Conservation (phyloP, 176 grass and related monocot species). For the Thinopyrum elongatum region DNA sequence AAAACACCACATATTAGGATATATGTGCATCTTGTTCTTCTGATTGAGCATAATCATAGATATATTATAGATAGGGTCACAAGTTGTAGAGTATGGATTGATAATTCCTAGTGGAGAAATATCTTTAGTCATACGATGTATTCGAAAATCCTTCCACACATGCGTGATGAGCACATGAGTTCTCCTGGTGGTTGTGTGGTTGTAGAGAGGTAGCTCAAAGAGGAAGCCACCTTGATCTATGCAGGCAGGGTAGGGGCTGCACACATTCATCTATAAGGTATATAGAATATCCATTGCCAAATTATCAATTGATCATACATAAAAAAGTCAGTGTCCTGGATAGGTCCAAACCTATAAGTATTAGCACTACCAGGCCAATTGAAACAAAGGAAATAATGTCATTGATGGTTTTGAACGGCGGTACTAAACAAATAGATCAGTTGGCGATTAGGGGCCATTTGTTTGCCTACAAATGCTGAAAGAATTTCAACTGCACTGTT, state of each 20-base stretch:
- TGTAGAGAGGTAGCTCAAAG: conserved; percentile 26
- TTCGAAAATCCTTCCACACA: neutral
- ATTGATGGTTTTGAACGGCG: too few species aligned
- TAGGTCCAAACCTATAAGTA: too few species aligned
- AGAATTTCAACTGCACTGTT: too few species aligned
- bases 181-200: neutral
- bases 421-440: too few species aligned
- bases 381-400: too few species aligned
- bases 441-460: too few species aligned
- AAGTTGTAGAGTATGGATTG: neutral
- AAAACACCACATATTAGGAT: neutral
- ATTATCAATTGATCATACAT: too few species aligned
- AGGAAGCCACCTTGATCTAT: conserved; percentile 56
- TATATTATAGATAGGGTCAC: neutral
- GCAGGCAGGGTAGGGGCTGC: neutral
- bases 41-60: neutral
- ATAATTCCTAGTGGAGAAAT: neutral
- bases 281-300: too few species aligned
- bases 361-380: too few species aligned
- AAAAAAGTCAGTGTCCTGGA: too few species aligned
- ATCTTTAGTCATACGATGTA: neutral
- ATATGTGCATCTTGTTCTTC: neutral
- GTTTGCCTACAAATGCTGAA: too few species aligned
- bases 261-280: too few species aligned
- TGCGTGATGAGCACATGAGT: neutral